Conservation (phyloP, 148 eudicot species). For the Bassia scoparia region DNA sequence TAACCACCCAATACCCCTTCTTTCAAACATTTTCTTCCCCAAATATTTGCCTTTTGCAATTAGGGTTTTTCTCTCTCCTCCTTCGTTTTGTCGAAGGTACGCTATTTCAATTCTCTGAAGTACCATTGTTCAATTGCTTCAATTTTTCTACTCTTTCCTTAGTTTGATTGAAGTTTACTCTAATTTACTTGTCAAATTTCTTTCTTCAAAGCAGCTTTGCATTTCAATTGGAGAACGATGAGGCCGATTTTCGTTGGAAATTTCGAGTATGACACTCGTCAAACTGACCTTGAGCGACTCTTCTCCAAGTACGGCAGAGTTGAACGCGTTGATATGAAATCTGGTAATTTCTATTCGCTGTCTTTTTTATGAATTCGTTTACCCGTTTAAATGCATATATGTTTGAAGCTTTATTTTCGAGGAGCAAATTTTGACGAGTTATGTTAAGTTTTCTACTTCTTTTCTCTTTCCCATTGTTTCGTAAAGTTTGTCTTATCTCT, state of each 20-base stretch:
- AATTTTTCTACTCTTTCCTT: neutral
- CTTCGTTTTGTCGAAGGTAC: constrained; percentile 8
- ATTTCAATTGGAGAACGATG: constrained; percentile 8
- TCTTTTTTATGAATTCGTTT: neutral
- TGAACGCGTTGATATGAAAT: constrained; percentile 91
- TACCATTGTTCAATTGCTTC: neutral
- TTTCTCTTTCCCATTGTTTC: no score
- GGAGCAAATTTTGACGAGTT: neutral
- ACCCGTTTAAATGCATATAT: neutral
- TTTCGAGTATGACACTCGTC: constrained; percentile 77
- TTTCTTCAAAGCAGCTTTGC: neutral
- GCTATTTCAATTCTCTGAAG: neutral
- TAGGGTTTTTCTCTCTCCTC: constrained; percentile 22
- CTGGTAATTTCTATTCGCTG: constrained; percentile 40
- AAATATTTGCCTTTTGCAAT: neutral
- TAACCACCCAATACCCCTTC: neutral
- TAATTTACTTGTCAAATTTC: neutral
- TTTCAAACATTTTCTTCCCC: neutral
- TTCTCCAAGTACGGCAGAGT: constrained; percentile 79
- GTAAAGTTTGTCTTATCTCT: no score
- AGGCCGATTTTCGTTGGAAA: constrained; percentile 82
- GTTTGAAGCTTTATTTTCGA: neutral
- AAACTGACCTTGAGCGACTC: constrained; percentile 68
- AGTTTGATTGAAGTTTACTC: neutral
- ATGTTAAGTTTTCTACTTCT: no score